Evolutionary conservation across 1,284 basidiomycete genomes (phyloP), one percentile per base, ranked within the genome.

Genomic region (Anthracocystis panici-leucophaei): DNA sequence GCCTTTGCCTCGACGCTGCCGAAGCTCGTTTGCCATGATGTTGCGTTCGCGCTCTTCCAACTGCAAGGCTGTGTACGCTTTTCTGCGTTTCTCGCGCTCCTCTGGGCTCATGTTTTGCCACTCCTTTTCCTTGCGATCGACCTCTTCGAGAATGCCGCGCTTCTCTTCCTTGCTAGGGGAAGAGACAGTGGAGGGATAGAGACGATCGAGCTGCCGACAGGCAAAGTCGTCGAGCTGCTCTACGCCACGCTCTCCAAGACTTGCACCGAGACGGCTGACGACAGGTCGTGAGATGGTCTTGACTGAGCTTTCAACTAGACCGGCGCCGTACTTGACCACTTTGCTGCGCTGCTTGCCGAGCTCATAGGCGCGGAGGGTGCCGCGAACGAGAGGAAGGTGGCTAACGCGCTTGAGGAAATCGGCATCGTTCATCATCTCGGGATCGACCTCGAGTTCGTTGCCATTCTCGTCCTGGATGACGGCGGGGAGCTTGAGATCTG

Each of bases 181-280:
- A 9, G 61, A 49, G 16, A 66, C 59, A 33, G 66, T 62, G 0
- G 69, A 51, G 3, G 79, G 76, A 33, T 78, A 80, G 40, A 80
- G 90, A 81, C 90, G 88, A 85, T 95, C 93, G 49, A 95, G 88
- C 83, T 94, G 93, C 57, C 92, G 88, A 81, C 92, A 92, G 2
- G 93, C 93, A 85, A 94, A 94, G 68, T 93, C 92, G 77, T 95
- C 93, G n/a, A 94, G 87, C 80, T 91, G 91, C 66, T 90, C 90
- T 16, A 86, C 83, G 14, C 82, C 76, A 29, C 76, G 59, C 90
- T 91, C 45, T 89, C 92, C 82, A 6, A 85, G 80, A 23, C 67
- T 68, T n/a, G 78, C 78, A 35, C 78, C 78, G 0, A 94, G 87
- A 48, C 91, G 89, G 71, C 92, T 90, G 64, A 93, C 92, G 53